Base-by-base conservation (phyloP, 345 rosid genomes). In the Eucalyptus guilfoylei region DNA sequence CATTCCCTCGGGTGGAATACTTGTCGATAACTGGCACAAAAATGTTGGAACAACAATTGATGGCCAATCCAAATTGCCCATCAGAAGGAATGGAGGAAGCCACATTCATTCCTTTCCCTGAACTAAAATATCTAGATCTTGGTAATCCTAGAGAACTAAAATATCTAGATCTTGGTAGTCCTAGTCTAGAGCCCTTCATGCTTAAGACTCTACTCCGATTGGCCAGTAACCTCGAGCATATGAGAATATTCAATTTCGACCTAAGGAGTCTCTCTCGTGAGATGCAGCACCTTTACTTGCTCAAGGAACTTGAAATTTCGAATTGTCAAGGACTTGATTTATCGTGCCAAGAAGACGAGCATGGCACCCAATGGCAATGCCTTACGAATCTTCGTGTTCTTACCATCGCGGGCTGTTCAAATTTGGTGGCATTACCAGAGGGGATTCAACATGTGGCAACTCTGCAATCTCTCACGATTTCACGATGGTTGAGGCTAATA, bases 401-500 rank as follows among this genome's bases (percentile, higher is more conserved):
- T 58, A 2, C 11, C 10, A 24, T 58, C 14, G 4, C 1, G 1
- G 1, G 5, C 0, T 10, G 12, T 5, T 0, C 0, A 6, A 3
- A 13, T 7, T 62, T 62, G 3, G 17, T 30, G 19, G 9, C 17
- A 30, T 62, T 62, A 14, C 9, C 72, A 0, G 0, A 62, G 19
- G 3, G 72, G 2, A 62, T 62, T 62, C 72, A 62, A 62, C 19
- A 62, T 62, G 10, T 7, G 5, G 14, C 4, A 2, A 6, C 37
- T 30, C 3, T 30, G 0, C 19, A 30, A 62, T 30, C 17, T 30
- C 72, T 30, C 0, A 0, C 4, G 0, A 12, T 48, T 48, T 11
- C 1, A 48, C 0, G 0, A 0, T 48, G 15, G 2, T 13, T 0
- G 2, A 12, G 2, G 0, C 2, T 2, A 1, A 49, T 0, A 14